Percentiles rank a stretch among this genome's conserved stretches.
Conservation (phyloP, 441 rosid species). For the Bruguiera hainesii region DNA sequence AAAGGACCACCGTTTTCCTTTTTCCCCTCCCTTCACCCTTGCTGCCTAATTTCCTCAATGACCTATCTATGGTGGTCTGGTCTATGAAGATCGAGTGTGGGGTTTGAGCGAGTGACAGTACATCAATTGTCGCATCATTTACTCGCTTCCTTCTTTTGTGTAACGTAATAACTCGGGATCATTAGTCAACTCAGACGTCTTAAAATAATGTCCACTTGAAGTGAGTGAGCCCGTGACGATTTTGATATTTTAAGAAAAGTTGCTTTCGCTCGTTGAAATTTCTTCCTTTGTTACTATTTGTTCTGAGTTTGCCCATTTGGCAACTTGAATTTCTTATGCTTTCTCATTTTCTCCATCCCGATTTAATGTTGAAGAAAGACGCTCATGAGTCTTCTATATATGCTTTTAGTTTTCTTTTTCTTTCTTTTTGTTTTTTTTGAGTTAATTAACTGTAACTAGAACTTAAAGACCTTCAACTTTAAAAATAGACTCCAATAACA, state of each 20-base stretch:
- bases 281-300: neutral
- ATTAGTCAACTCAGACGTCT: slow-evolving; percentile 10
- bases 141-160: neutral
- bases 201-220: neutral
- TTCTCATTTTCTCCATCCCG: no score
- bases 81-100: neutral
- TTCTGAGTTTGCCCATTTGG: no score
- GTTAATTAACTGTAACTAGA: no score
- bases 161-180: neutral
- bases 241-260: neutral
- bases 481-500: no score
- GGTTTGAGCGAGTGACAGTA: neutral
- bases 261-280: neutral
- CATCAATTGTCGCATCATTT: neutral
- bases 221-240: slow-evolving; percentile 5
- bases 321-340: no score
- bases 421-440: no score
- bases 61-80: neutral
- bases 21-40: neutral
- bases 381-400: no score
- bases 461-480: no score
- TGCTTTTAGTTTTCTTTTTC: no score
- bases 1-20: neutral
- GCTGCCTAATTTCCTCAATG: slow-evolving; percentile 10
- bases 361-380: no score